Evolutionary conservation across 192 early-diverging fungal species (phyloP).

Genomic region (Coemansia biformis): DNA sequence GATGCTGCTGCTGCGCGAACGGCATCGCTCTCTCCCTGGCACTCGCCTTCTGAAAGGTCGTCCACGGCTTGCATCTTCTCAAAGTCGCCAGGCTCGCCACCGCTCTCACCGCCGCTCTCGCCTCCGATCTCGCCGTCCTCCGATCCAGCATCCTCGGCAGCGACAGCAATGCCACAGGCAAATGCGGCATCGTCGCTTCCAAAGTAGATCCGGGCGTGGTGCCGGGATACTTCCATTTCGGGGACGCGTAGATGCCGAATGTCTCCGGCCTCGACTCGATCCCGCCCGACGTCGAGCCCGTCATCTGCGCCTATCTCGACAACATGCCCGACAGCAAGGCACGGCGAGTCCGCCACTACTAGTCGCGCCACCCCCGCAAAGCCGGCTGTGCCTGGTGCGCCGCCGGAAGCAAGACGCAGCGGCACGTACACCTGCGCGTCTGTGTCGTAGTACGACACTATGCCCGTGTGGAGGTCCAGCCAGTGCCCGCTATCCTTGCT

Average conservation of each 20-base stretch:
- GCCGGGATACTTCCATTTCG: constrained; percentile 61
- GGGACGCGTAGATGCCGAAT: constrained; percentile 54
- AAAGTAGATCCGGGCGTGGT: constrained; percentile 57
- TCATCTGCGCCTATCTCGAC: constrained; percentile 55
- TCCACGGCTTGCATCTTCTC: background rate
- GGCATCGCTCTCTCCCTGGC: background rate
- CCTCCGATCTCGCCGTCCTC: constrained; percentile 40
- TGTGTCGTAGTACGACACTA: constrained; percentile 53
- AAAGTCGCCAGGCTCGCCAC: background rate
- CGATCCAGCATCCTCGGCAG: constrained; percentile 7
- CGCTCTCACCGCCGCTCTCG: background rate
- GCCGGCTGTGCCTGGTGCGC: background rate
- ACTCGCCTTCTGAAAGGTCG: constrained; percentile 27
- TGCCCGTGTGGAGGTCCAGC: constrained; percentile 52
- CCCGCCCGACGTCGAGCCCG: constrained; percentile 56
- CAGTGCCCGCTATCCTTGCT: constrained; percentile 47
- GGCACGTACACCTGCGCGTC: constrained; percentile 52
- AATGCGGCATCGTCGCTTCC: constrained; percentile 13
- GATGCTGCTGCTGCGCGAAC: background rate
- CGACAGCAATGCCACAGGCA: constrained; percentile 1
- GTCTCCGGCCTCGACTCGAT: constrained; percentile 44
- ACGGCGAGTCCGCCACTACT: constrained; percentile 55
- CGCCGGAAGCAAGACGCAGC: constrained; percentile 7
- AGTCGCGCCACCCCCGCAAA: constrained; percentile 46
- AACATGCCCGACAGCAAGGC: constrained; percentile 40